Evolutionary conservation across 2,329 filamentous ascomycete genomes (phyloP).

Genomic region (Lecanoromycetidae sp.): DNA sequence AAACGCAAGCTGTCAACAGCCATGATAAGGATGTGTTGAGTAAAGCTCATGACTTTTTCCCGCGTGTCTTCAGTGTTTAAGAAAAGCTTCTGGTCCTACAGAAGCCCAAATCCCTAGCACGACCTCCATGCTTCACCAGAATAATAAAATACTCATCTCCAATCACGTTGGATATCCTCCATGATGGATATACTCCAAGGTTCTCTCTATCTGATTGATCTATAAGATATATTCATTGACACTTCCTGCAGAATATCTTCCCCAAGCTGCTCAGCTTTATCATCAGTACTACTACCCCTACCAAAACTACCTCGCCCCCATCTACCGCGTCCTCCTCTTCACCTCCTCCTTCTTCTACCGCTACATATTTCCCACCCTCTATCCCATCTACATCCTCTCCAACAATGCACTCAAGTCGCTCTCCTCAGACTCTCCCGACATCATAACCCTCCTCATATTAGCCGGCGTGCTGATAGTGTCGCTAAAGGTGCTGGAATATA

Average conservation of each 20-base stretch:
- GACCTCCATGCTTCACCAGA: no score
- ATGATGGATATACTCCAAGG: constrained; percentile 16
- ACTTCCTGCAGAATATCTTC: constrained; percentile 17
- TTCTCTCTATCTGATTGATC: neutral
- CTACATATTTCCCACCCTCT: constrained; percentile 36
- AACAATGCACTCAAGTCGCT: constrained; percentile 27
- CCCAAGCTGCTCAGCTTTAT: constrained; percentile 20
- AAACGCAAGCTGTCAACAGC: no score
- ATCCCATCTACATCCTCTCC: constrained; percentile 27
- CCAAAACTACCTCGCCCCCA: constrained; percentile 18
- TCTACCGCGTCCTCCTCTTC: constrained; percentile 17
- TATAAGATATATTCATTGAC: neutral
- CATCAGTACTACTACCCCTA: constrained; percentile 21
- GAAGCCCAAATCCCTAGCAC: no score
- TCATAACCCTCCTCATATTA: constrained; percentile 25
- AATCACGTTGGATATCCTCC: no score
- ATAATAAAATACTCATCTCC: no score
- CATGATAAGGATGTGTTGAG: no score
- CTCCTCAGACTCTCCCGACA: constrained; percentile 26
- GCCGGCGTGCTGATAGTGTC: constrained; percentile 43
- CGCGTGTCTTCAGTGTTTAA: no score
- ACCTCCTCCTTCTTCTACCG: constrained; percentile 35
- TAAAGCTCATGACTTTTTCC: no score
- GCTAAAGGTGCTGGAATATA: constrained; percentile 53
- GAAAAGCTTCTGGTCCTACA: no score